Evolutionary conservation across 202 grass and related monocot species (phyloP), one percentile per base, ranked within the genome.

Genomic region (Tripidium arundinaceum): DNA sequence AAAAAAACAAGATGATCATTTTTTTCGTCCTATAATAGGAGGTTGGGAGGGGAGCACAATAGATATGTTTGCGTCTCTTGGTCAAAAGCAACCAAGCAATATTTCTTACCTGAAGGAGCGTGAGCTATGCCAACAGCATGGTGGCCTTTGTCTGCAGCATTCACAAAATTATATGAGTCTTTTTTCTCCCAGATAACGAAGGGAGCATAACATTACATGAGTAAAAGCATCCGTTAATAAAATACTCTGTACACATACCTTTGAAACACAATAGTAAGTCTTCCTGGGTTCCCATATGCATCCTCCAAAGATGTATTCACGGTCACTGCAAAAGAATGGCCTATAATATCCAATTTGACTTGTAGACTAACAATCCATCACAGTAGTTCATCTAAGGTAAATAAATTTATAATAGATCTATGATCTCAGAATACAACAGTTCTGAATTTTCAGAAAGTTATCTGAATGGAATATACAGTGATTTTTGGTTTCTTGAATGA

Each of bases 271-370:
- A 73, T 91, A 99, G 81, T 91, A 99, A 28, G 85, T 65, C 71
- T 91, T 96, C 54, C 85, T 88, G 76, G 83, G 91, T 78, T 99
- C 92, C 96, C 96, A 99, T 84, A 99, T 93, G 46, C 96, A 86
- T 13, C 88, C 88, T 6, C 92, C 96, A 81, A 99, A 93, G 74
- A 99, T 99, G 75, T 99, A 99, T 88, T 99, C 96, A 39, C 96
- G 84, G 57, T 99, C 96, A 90, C 96, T 96, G 88, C 92, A 99
- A 80, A 99, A 96, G 80, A 99, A 99, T 54, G 96, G 96, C n/a
- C n/a, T n/a, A n/a, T n/a, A n/a, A n/a, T n/a, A n/a, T n/a, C n/a
- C n/a, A n/a, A n/a, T n/a, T n/a, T n/a, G n/a, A n/a, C n/a, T n/a
- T n/a, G n/a, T n/a, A n/a, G n/a, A n/a, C n/a, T n/a, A n/a, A n/a